Conservation (phyloP, 1,284 basidiomycete species). For the Cryptococcus sp. region DNA sequence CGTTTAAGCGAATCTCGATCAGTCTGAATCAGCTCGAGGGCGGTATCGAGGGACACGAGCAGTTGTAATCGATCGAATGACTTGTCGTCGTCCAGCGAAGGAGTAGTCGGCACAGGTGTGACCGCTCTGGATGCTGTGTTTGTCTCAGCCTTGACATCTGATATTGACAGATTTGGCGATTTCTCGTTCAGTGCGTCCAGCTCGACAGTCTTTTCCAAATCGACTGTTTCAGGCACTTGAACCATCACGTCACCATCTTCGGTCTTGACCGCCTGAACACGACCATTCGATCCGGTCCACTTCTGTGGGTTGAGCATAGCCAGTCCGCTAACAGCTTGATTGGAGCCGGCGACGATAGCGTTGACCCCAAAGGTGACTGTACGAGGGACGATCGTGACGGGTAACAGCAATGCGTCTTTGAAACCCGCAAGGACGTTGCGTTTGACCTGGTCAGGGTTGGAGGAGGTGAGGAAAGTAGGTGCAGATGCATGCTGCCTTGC, state of each 20-base stretch:
- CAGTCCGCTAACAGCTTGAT: conserved; percentile 77
- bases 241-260: conserved; percentile 55
- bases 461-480: conserved; percentile 71
- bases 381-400: conserved; percentile 93
- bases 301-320: conserved; percentile 82
- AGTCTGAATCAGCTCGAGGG: conserved; percentile 87
- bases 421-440: conserved; percentile 90
- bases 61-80: conserved; percentile 72
- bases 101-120: conserved; percentile 25
- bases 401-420: conserved; percentile 81
- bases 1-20: conserved; percentile 88
- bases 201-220: conserved; percentile 56
- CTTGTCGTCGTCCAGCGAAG: conserved; percentile 22
- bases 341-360: conserved; percentile 64
- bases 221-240: conserved; percentile 58
- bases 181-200: background rate
- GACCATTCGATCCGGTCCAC: conserved; percentile 59
- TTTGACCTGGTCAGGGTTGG: conserved; percentile 89
- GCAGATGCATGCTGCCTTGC: conserved; percentile 25
- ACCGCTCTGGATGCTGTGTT: conserved; percentile 9
- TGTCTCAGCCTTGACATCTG: conserved; percentile 16
- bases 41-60: conserved; percentile 85
- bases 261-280: conserved; percentile 27
- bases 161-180: too few species aligned
- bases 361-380: conserved; percentile 71